Base-by-base conservation (phyloP, 2,329 filamentous ascomycete genomes). In the Aspergillus sp. region DNA sequence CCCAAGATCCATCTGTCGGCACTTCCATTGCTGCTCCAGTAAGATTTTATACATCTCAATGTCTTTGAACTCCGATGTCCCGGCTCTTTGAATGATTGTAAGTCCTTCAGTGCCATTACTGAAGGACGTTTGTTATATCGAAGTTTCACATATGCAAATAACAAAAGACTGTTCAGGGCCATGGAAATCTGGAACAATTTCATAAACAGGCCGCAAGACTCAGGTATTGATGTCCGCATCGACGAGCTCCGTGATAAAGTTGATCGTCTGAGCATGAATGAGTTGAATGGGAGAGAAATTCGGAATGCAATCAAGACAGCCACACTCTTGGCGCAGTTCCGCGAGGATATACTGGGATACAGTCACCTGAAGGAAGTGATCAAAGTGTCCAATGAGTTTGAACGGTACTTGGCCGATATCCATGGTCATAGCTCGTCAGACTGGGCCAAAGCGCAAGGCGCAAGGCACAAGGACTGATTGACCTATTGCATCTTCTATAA, bases 81-180 rank as follows among this genome's bases (percentile, higher is more conserved):
- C n/a, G n/a, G n/a, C n/a, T n/a, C n/a, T n/a, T n/a, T n/a, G n/a
- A n/a, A n/a, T n/a, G n/a, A n/a, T n/a, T n/a, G n/a, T n/a, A n/a
- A n/a, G n/a, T n/a, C n/a, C n/a, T n/a, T n/a, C n/a, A n/a, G n/a
- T n/a, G n/a, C n/a, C n/a, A n/a, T n/a, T n/a, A n/a, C n/a, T n/a
- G n/a, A n/a, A n/a, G n/a, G n/a, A n/a, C n/a, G n/a, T n/a, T n/a
- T n/a, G 3, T 43, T 56, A n/a, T 56, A 59, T 38, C 29, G 48
- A 47, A 50, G 48, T n/a, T 48, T 50, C 40, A 52, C 46, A 7
- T 49, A 32, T 25, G 34, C 7, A 9, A 55, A 34, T 31, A 57
- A 57, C 42, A 17, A 16, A 29, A 19, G 7, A 29, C 7, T 58
- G 19, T 58, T 50, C 44, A 53, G 36, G 23, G 23, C 23, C 23